These are phyloP conservation scores for Steccherinum ochraceum DNA, from an alignment of 768 basidiomycete genomes.

Conservation along the genomic window DNA sequence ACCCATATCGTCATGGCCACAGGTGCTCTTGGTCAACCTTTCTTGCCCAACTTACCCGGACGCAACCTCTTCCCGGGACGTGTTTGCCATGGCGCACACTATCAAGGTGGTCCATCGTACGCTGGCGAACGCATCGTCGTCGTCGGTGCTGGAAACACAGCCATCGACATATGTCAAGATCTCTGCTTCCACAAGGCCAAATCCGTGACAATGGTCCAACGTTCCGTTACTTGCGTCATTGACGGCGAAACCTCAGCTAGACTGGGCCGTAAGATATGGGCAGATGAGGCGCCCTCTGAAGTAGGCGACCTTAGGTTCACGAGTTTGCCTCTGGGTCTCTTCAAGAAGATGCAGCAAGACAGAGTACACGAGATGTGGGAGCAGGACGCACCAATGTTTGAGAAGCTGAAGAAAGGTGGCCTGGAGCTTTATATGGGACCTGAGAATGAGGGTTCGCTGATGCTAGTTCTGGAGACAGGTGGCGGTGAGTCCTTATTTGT, in stretches of 20 bases:
- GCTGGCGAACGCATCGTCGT: constrained; percentile 31
- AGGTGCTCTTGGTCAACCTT: constrained; percentile 29
- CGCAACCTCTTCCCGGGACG: constrained; percentile 24
- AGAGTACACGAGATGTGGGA: constrained; percentile 17
- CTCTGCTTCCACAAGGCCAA: constrained; percentile 25
- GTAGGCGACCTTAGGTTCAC: constrained; percentile 18
- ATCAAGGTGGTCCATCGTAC: constrained; percentile 20
- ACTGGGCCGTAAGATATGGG: constrained; percentile 6
- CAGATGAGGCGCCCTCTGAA: constrained; percentile 15
- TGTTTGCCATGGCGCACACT: constrained; percentile 26
- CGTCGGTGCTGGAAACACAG: constrained; percentile 29
- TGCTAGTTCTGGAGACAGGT: constrained; percentile 22
- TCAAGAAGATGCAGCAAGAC: constrained; percentile 14
- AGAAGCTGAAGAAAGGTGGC: constrained; percentile 29
- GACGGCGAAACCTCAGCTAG: constrained; percentile 1
- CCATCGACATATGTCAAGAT: constrained; percentile 34
- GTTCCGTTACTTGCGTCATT: constrained; percentile 31
- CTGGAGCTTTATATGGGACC: constrained; percentile 28
- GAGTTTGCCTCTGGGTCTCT: constrained; percentile 16
- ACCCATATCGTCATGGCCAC: constrained; percentile 34
- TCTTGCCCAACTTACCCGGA: constrained; percentile 21
- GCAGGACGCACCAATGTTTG: constrained; percentile 27
- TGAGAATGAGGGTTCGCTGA: constrained; percentile 24
- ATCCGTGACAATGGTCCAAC: constrained; percentile 35
- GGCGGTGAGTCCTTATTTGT: constrained; percentile 32